Conservation (phyloP, 2,329 filamentous ascomycete species). For the Paecilomyces sp. region DNA sequence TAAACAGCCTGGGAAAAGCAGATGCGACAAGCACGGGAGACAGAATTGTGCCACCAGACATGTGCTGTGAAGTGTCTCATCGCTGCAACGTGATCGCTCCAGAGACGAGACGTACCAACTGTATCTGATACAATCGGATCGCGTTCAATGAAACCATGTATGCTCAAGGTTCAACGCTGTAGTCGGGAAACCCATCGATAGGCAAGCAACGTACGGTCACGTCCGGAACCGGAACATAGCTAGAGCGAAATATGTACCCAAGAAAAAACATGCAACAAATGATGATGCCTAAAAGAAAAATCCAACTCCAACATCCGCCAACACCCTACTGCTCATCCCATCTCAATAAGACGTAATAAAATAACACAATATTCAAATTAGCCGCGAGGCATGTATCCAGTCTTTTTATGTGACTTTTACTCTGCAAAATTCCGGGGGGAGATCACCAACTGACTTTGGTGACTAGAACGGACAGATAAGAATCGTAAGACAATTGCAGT, state of each 20-base stretch:
- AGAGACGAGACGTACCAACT: not conserved
- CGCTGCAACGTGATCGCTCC: not conserved
- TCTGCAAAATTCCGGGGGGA: conserved; percentile 7
- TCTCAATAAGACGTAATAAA: not conserved
- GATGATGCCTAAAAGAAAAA: conserved; percentile 1
- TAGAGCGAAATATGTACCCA: conserved; percentile 2
- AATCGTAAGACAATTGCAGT: not conserved
- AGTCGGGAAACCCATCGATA: not conserved
- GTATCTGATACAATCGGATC: not conserved
- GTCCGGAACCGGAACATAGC: not conserved
- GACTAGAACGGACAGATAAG: not conserved
- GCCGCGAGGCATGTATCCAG: conserved; percentile 16
- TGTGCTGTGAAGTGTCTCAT: not conserved
- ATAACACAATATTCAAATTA: conserved; percentile 9
- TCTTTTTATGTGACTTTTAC: conserved; percentile 20
- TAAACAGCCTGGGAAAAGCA: not conserved
- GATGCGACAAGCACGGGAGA: not conserved
- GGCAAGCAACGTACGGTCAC: not conserved
- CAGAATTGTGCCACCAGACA: not conserved
- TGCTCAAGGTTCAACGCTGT: not conserved
- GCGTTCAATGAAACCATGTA: not conserved
- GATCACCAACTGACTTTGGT: not conserved
- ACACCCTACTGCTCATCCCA: conserved; percentile 13
- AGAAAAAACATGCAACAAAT: conserved; percentile 3
- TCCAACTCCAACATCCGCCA: conserved; percentile 18